Base-by-base conservation (phyloP, 352 stramenopile species). In the Phytophthora uliginosa region DNA sequence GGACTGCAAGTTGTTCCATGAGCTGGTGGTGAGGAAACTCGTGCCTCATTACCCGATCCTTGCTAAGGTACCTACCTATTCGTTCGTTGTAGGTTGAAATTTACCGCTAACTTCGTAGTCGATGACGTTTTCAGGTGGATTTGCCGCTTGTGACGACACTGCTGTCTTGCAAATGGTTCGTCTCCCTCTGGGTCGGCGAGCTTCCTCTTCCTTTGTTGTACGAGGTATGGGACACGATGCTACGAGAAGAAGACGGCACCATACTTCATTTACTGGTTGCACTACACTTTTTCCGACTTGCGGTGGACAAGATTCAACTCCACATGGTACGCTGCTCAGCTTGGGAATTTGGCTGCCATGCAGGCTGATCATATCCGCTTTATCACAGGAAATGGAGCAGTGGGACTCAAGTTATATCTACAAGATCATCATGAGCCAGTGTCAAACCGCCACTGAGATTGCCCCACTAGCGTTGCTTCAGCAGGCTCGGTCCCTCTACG, bases 121-220 rank as follows among this genome's bases (percentile, higher is more conserved):
- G 9, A 13, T 26, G 6, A 26, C 17, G n/a, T 71, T 18, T 38
- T 48, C 54, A 92, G 84, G 59, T 85, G 59, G 84, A 94, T 47
- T 62, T 94, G 28, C 69, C 75, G 38, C 71, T 91, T 24, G 68
- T 94, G 28, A 82, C 85, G 17, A 91, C 85, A 31, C 59, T 94
- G 20, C 64, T 94, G 8, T 85, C 82, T 31, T 93, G 79, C 74
- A 94, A 94, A 71, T 94, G 87, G 87, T 94, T 93, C 40, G 83
- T 94, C 6, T 82, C 83, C 7, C 54, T 94, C 4, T 94, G 85
- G 83, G 85, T 94, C 22, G 84, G 84, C 24, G 80, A 92, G 59
- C 59, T 93, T 7, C 84, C 85, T 7, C 34, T 77, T 8, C 40
- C 69, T 10, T 48, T 91, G 54, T 77, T 94, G 12, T 69, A 78